Evolutionary conservation across 768 basidiomycete genomes (phyloP).

Genomic region (Leccinum variicolor): DNA sequence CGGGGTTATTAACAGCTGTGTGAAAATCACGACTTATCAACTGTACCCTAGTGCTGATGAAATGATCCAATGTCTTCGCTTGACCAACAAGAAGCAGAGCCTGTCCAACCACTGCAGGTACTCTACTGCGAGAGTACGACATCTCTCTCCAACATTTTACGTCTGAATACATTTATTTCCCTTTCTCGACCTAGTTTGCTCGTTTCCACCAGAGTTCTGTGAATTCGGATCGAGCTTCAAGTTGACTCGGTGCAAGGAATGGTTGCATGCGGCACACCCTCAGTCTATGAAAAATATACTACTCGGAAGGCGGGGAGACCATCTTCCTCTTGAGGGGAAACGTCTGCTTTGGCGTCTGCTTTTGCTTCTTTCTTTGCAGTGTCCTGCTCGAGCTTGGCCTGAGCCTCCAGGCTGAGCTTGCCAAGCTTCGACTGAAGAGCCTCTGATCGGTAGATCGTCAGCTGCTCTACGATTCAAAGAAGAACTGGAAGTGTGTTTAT

Average conservation of each 20-base stretch:
- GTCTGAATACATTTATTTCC: not conserved
- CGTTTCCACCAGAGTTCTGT: conserved; percentile 92
- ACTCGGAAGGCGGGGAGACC: conserved; percentile 70
- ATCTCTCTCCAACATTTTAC: not conserved
- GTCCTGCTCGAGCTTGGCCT: too few species aligned
- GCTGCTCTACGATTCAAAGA: conserved; percentile 42
- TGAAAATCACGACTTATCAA: too few species aligned
- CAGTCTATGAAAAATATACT: conserved; percentile 77
- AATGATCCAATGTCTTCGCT: conserved; percentile 29
- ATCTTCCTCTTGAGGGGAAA: conserved; percentile 40
- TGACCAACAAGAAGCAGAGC: conserved; percentile 30
- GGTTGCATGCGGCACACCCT: conserved; percentile 69
- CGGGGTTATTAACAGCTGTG: too few species aligned
- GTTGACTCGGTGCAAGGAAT: conserved; percentile 89
- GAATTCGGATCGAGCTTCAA: conserved; percentile 90
- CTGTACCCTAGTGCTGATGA: not conserved
- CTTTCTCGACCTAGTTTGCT: conserved; percentile 59
- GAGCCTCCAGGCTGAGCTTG: conserved; percentile 63
- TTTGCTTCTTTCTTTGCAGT: too few species aligned
- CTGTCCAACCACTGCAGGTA: conserved; percentile 49
- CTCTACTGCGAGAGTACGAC: conserved; percentile 61
- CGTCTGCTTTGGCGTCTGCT: too few species aligned
- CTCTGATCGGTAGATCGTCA: too few species aligned
- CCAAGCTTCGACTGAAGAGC: conserved; percentile 33
- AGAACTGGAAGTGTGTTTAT: conserved; percentile 60